Evolutionary conservation across 2,329 filamentous ascomycete genomes (phyloP).

Genomic region (Penicillium janthinellum): DNA sequence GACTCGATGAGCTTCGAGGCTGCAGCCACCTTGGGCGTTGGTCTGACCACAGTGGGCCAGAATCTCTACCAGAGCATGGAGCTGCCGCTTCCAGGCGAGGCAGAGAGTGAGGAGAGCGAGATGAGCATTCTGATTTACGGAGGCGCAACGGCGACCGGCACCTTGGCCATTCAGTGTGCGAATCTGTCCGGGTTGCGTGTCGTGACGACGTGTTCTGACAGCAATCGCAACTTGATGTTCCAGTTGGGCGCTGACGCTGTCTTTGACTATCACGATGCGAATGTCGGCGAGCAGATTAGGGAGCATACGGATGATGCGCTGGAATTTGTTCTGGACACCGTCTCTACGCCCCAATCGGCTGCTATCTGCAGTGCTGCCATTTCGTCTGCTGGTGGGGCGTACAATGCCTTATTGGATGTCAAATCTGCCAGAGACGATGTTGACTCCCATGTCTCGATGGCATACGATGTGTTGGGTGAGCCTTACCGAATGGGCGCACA

Average conservation of each 20-base stretch:
- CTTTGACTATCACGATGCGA: conserved; percentile 37
- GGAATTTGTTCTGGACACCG: conserved; percentile 24
- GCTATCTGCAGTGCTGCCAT: conserved; percentile 24
- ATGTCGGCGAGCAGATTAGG: conserved; percentile 31
- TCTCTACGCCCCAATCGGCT: conserved; percentile 24
- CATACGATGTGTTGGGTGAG: conserved; percentile 24
- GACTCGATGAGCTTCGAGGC: conserved; percentile 52
- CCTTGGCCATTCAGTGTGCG: conserved; percentile 44
- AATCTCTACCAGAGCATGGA: conserved; percentile 37
- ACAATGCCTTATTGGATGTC: conserved; percentile 23
- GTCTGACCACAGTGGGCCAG: conserved; percentile 55
- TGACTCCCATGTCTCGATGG: conserved; percentile 24
- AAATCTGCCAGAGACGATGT: conserved; percentile 21
- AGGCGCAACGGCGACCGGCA: conserved; percentile 41
- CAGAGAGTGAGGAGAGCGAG: background rate
- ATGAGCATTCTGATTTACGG: conserved; percentile 35
- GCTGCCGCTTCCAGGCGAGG: conserved; percentile 28
- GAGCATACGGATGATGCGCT: conserved; percentile 24
- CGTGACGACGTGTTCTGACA: conserved; percentile 27
- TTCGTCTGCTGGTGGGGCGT: conserved; percentile 20
- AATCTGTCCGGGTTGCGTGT: conserved; percentile 33
- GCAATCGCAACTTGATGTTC: conserved; percentile 21
- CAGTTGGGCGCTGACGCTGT: conserved; percentile 35
- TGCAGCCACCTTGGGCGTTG: conserved; percentile 55
- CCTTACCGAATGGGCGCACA: conserved; percentile 19